phyloP scores from a whole-genome alignment of 2,329 filamentous ascomycete genomes.

The Mariannaea sp. region DNA sequence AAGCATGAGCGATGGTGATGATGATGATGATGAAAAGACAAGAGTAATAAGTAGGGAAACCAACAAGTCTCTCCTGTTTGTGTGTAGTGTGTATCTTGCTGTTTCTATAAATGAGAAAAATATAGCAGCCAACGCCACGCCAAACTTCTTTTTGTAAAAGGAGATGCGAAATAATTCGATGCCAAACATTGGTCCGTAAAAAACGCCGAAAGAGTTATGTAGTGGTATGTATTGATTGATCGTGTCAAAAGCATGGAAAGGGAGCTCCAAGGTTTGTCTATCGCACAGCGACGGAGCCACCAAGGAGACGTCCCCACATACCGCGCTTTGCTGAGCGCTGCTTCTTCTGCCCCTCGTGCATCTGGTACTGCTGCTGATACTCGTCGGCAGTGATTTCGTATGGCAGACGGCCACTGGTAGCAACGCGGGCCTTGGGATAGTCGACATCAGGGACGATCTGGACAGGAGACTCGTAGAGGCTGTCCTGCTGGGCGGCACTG shows the following conservation, averaged over 20 bases:
- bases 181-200: conserved; percentile 32
- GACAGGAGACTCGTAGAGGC: conserved; percentile 56
- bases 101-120: conserved; percentile 14
- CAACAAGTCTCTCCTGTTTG: conserved; percentile 16
- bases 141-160: conserved; percentile 31
- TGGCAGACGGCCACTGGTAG: conserved; percentile 47
- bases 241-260: conserved; percentile 10
- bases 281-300: conserved; percentile 50
- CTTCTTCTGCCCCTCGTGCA: conserved; percentile 56
- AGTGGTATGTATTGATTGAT: conserved; percentile 28
- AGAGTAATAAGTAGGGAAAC: conserved; percentile 14
- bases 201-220: conserved; percentile 23
- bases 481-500: conserved; percentile 39
- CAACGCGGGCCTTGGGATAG: conserved; percentile 43
- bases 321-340: conserved; percentile 51
- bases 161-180: conserved; percentile 23
- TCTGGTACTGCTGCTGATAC: conserved; percentile 47
- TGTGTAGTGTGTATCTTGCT: conserved; percentile 30
- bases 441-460: conserved; percentile 50
- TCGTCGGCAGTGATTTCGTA: conserved; percentile 62
- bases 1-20: conserved; percentile 13
- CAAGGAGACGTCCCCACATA: conserved; percentile 60
- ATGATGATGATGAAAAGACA: conserved; percentile 26
- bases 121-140: conserved; percentile 30
- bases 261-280: conserved; percentile 29